Evolutionary conservation across 441 rosid genomes (phyloP).

Genomic region (Gossypium davidsonii): DNA sequence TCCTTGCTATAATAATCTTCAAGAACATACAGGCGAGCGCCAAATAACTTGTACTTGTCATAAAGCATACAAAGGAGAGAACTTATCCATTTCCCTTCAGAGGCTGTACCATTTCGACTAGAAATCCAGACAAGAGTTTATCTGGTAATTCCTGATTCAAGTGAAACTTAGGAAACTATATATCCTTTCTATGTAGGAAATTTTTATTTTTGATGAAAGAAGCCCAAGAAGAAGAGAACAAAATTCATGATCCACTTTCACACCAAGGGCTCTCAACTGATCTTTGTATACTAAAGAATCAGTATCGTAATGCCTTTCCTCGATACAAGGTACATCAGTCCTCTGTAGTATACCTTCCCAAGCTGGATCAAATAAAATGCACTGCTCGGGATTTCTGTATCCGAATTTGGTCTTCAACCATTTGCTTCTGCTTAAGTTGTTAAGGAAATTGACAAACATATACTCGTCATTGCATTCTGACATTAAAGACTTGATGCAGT

Average conservation of each 20-base stretch:
- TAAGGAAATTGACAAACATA: not conserved
- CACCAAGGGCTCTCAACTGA: not conserved
- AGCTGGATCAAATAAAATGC: constrained; percentile 1
- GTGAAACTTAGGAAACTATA: not conserved
- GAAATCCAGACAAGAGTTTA: not conserved
- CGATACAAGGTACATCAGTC: not conserved
- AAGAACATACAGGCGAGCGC: not conserved
- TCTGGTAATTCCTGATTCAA: not conserved
- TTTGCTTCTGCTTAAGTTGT: not conserved
- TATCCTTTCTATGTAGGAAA: not conserved
- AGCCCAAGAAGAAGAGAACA: not conserved
- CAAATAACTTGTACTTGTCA: not conserved
- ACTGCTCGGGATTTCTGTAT: not conserved
- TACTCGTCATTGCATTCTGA: not conserved
- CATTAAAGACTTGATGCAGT: not conserved
- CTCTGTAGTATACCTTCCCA: not conserved
- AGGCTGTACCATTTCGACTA: not conserved
- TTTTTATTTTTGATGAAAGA: not conserved
- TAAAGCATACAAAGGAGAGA: not conserved
- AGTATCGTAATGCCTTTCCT: not conserved
- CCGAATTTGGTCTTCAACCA: not conserved
- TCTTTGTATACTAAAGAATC: not conserved
- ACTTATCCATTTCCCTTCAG: not conserved
- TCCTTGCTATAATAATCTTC: not conserved
- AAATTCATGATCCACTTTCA: not conserved